A percentile compares a stretch with the other conserved stretches of the same genome.
Conservation (phyloP, 2,329 filamentous ascomycete genomes). For the Dactylellina cionopaga region DNA sequence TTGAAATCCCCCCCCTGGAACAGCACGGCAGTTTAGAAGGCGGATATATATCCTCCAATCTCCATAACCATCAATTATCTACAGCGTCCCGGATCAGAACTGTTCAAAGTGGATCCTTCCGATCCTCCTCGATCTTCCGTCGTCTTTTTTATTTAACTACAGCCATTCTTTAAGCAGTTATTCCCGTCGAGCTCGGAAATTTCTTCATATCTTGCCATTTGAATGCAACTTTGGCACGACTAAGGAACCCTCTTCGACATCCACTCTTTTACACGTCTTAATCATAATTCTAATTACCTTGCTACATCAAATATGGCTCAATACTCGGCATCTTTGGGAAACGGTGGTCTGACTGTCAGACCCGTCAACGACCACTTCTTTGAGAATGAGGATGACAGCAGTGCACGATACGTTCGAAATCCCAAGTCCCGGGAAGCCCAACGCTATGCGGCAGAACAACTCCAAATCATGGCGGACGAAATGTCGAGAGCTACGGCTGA, state of each 20-base stretch:
- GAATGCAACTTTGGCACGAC: slow-evolving; percentile 13
- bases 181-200: slow-evolving; percentile 25
- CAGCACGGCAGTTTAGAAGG: not conserved
- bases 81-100: slow-evolving; percentile 12
- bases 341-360: slow-evolving; percentile 37
- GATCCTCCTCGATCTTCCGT: slow-evolving; percentile 5
- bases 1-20: not conserved
- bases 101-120: slow-evolving; percentile 36
- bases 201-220: slow-evolving; percentile 13
- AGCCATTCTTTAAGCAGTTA: slow-evolving; percentile 45
- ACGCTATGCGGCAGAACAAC: slow-evolving; percentile 71
- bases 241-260: slow-evolving; percentile 57
- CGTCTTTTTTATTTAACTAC: slow-evolving; percentile 47
- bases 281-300: slow-evolving; percentile 60
- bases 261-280: slow-evolving; percentile 60
- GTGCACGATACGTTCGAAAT: slow-evolving; percentile 22
- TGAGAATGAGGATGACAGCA: slow-evolving; percentile 25
- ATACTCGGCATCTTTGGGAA: slow-evolving; percentile 56
- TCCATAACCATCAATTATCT: slow-evolving; percentile 23
- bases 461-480: slow-evolving; percentile 88
- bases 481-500: slow-evolving; percentile 84
- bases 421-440: slow-evolving; percentile 38
- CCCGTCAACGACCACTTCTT: slow-evolving; percentile 50
- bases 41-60: slow-evolving; percentile 7
- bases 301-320: slow-evolving; percentile 58